Conservation (phyloP, 345 rosid genomes). For the Salix arbutifolia region DNA sequence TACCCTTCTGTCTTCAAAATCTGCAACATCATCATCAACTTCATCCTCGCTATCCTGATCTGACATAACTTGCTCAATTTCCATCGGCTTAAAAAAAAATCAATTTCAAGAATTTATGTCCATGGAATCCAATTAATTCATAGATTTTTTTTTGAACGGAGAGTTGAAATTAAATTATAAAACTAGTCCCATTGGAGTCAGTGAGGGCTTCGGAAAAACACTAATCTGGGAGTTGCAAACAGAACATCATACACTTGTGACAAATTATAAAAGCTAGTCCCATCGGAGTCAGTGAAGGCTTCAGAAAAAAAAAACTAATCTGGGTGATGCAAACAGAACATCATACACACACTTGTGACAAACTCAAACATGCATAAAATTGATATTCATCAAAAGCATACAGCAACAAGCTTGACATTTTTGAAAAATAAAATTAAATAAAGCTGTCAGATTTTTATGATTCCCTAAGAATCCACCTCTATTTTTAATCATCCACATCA, state of each 20-base stretch:
- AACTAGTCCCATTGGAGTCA: not conserved
- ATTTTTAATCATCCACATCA: not conserved
- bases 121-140: conserved; percentile 4
- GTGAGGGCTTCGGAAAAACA: not conserved
- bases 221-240: not conserved
- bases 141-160: not conserved
- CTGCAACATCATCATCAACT: conserved; percentile 98
- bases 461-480: not conserved
- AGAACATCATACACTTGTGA: not conserved
- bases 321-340: not conserved
- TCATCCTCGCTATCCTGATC: conserved; percentile 99
- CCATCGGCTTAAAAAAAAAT: conserved; percentile 69
- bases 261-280: not conserved
- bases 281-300: not conserved
- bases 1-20: conserved; percentile 97
- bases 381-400: not conserved
- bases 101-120: conserved; percentile 4
- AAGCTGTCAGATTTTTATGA: not conserved
- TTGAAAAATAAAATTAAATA: not conserved
- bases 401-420: not conserved
- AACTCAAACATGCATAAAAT: not conserved
- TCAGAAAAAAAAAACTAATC: not conserved
- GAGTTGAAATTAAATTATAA: not conserved
- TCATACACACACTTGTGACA: not conserved
- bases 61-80: conserved; percentile 81